Evolutionary conservation across 164 flowering plant species (phyloP).

Genomic region (Macadamia tetraphylla): DNA sequence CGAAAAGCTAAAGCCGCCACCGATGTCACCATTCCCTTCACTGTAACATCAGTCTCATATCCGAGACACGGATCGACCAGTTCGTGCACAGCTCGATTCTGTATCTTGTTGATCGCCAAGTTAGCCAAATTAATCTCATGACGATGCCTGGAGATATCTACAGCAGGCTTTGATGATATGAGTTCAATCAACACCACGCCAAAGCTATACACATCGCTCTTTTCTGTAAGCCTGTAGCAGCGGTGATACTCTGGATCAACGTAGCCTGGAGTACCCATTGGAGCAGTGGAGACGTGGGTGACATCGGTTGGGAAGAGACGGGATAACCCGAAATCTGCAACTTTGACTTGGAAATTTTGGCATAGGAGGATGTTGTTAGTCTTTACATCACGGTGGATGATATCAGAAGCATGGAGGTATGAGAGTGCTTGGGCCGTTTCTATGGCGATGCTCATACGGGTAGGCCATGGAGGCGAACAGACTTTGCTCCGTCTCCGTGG

Average conservation of each 20-base stretch:
- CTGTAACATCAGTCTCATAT: slow-evolving; percentile 25
- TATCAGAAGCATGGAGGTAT: not conserved
- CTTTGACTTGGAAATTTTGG: not conserved
- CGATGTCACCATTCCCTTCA: slow-evolving; percentile 25
- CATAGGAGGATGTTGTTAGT: slow-evolving; percentile 1
- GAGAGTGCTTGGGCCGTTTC: not conserved
- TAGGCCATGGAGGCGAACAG: not conserved
- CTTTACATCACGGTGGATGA: slow-evolving; percentile 3
- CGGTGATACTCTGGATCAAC: slow-evolving; percentile 59
- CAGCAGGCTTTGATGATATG: slow-evolving; percentile 52
- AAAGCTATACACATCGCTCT: slow-evolving; percentile 66
- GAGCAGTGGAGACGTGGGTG: slow-evolving; percentile 2
- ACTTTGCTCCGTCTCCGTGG: not conserved
- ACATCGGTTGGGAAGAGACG: not conserved
- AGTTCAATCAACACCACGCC: slow-evolving; percentile 61
- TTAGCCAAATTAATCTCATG: slow-evolving; percentile 49
- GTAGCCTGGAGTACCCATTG: not conserved
- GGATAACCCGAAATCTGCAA: slow-evolving; percentile 1
- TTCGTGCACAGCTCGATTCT: slow-evolving; percentile 28
- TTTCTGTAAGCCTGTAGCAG: slow-evolving; percentile 50
- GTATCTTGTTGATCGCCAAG: slow-evolving; percentile 44
- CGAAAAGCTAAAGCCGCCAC: slow-evolving; percentile 52
- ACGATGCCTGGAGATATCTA: slow-evolving; percentile 37
- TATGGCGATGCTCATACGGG: not conserved
- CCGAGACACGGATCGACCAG: slow-evolving; percentile 42